These are phyloP conservation scores for Capronia epimyces DNA, from an alignment of 2,329 filamentous ascomycete species.

Conservation along the genomic window DNA sequence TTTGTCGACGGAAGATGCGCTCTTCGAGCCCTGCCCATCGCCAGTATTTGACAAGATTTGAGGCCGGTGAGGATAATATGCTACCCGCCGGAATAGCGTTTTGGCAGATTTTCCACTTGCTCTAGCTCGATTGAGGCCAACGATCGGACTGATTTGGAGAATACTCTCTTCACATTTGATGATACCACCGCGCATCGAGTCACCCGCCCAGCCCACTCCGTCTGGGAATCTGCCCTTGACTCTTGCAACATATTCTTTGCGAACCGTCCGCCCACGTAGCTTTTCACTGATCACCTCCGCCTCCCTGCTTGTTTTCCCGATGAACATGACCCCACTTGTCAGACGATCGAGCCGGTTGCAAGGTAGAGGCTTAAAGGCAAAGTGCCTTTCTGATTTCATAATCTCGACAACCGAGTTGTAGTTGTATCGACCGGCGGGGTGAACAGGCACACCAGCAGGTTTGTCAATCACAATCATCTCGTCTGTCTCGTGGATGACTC, in stretches of 20 bases:
- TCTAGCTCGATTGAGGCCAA: constrained; percentile 88
- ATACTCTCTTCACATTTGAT: constrained; percentile 91
- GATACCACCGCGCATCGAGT: constrained; percentile 48
- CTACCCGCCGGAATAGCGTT: constrained; percentile 85
- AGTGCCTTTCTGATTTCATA: constrained; percentile 67
- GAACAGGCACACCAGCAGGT: constrained; percentile 88
- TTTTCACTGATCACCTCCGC: constrained; percentile 72
- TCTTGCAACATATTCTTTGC: constrained; percentile 91
- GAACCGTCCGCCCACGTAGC: constrained; percentile 72
- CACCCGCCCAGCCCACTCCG: constrained; percentile 36
- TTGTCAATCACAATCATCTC: constrained; percentile 97
- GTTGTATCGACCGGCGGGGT: constrained; percentile 90
- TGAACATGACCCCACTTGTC: constrained; percentile 97
- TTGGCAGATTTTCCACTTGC: constrained; percentile 84
- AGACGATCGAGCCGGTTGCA: constrained; percentile 92
- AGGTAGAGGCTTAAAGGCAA: constrained; percentile 58
- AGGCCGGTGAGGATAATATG: constrained; percentile 67
- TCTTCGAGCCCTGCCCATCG: background rate
- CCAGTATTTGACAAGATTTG: background rate
- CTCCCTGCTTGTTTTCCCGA: constrained; percentile 76
- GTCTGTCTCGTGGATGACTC: constrained; percentile 82
- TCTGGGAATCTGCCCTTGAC: constrained; percentile 90
- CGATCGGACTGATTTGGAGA: constrained; percentile 86
- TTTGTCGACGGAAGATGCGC: background rate
- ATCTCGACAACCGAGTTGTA: constrained; percentile 95